Percentiles rank a stretch among this genome's conserved stretches.
These are phyloP conservation scores for Amaranthus hypochondriacus DNA, from an alignment of 148 eudicot species.

Conservation along the genomic window DNA sequence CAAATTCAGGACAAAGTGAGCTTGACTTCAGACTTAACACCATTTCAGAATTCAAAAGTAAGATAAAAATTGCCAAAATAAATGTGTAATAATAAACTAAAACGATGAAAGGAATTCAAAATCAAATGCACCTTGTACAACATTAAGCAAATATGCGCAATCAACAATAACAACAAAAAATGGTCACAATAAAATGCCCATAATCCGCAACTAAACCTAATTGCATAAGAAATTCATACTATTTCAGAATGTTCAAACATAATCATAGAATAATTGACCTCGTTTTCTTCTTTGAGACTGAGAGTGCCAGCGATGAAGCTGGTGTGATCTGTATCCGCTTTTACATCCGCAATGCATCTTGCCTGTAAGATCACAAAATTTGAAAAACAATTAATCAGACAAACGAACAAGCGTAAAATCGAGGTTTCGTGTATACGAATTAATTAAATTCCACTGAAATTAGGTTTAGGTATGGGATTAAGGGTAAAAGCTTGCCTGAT, in stretches of 20 bases:
- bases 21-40: no score
- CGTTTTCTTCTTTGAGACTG: slow-evolving; percentile 96
- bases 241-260: background rate
- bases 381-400: background rate
- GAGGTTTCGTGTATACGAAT: background rate
- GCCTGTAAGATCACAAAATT: slow-evolving; percentile 41
- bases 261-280: slow-evolving; percentile 35
- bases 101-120: background rate
- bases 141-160: background rate
- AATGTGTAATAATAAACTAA: no score
- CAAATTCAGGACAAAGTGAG: no score
- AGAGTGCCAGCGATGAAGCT: slow-evolving; percentile 92
- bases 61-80: no score
- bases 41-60: no score
- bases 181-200: no score
- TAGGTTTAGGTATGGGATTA: slow-evolving; percentile 30
- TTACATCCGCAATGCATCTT: slow-evolving; percentile 91
- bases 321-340: slow-evolving; percentile 98
- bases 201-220: no score
- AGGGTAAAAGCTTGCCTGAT: slow-evolving; percentile 49
- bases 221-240: no score
- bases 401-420: background rate
- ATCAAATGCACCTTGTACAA: background rate
- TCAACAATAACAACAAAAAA: background rate
- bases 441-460: background rate